These are phyloP conservation scores for Filobasidium floriforme DNA, from an alignment of 768 basidiomycete species.

Conservation along the genomic window DNA sequence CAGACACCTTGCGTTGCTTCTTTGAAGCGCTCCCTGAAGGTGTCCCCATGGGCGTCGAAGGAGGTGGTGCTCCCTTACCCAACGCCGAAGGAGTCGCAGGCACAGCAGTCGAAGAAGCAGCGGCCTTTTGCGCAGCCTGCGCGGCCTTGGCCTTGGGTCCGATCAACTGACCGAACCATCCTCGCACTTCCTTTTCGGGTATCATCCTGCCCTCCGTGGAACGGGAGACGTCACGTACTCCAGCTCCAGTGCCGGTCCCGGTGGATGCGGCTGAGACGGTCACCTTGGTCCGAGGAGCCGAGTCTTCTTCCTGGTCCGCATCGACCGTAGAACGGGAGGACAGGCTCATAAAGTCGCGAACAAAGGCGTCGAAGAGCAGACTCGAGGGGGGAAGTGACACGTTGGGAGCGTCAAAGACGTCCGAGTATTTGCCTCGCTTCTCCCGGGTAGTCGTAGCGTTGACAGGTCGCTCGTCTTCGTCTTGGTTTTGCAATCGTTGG, in stretches of 20 bases:
- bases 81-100: neutral
- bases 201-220: neutral
- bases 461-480: neutral
- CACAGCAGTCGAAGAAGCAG: neutral
- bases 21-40: neutral
- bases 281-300: neutral
- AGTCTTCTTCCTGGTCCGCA: neutral
- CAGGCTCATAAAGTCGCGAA: slow-evolving; percentile 48
- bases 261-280: neutral
- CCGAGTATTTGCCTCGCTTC: slow-evolving; percentile 48
- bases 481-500: slow-evolving; percentile 29
- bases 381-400: slow-evolving; percentile 70
- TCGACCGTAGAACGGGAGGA: neutral
- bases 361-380: slow-evolving; percentile 60
- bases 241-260: neutral
- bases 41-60: neutral
- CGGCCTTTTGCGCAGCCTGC: neutral
- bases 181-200: neutral
- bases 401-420: slow-evolving; percentile 61
- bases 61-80: too few relatives aligned
- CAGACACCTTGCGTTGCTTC: slow-evolving; percentile 7
- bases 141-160: neutral
- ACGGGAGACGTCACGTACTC: neutral
- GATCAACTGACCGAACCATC: neutral
- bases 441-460: slow-evolving; percentile 26